Evolutionary conservation across 2,329 filamentous ascomycete species (phyloP).

Genomic region (Aspergillus hiratsukae): DNA sequence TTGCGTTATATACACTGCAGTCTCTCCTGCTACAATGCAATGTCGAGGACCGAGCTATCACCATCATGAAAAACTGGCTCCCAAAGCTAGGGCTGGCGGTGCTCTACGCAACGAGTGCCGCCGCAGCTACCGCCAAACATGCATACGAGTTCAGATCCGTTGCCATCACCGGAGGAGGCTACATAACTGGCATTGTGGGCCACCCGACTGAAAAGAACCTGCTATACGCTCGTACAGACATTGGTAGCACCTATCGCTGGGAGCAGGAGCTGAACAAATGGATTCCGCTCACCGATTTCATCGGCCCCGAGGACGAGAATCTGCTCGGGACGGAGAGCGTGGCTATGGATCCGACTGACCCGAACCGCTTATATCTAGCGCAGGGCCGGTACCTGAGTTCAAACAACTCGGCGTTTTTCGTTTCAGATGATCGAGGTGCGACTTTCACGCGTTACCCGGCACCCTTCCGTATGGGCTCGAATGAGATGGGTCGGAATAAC

Average conservation of each 20-base stretch:
- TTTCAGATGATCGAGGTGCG: constrained; percentile 8
- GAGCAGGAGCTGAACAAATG: constrained; percentile 4
- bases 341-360: constrained; percentile 9
- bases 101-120: background rate
- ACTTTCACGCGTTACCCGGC: constrained; percentile 7
- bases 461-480: constrained; percentile 10
- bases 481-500: constrained; percentile 13
- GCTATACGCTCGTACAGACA: constrained; percentile 13
- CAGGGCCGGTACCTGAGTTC: constrained; percentile 12
- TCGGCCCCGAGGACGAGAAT: constrained; percentile 10
- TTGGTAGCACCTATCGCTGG: constrained; percentile 13
- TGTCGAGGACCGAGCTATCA: background rate
- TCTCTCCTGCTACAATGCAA: no score
- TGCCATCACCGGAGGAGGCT: constrained; percentile 10
- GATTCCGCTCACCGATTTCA: constrained; percentile 13
- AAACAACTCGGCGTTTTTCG: constrained; percentile 8
- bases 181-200: constrained; percentile 12
- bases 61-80: background rate
- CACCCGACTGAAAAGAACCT: constrained; percentile 10
- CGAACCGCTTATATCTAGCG: constrained; percentile 9
- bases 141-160: constrained; percentile 11
- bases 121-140: constrained; percentile 3
- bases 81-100: background rate
- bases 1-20: no score
- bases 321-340: constrained; percentile 12